phyloP scores from a whole-genome alignment of 345 rosid species.

The Rhizophora mangle region DNA sequence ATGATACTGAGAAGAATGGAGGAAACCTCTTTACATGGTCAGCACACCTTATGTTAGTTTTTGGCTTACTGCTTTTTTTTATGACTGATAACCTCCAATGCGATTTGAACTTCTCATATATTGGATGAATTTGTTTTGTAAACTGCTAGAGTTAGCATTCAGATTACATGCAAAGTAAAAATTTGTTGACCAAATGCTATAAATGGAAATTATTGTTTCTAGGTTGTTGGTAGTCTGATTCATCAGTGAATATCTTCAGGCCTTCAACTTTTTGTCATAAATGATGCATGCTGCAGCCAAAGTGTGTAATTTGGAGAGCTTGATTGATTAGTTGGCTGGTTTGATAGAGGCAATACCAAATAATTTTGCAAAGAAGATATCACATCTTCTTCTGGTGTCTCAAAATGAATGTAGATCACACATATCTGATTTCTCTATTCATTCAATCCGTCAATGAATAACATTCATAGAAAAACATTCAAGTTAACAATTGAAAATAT shows the following conservation, averaged over 20 bases:
- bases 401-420: not conserved
- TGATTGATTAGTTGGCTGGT: not conserved
- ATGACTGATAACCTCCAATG: not conserved
- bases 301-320: not conserved
- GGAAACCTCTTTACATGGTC: not conserved
- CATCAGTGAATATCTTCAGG: not conserved
- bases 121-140: not conserved
- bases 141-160: not conserved
- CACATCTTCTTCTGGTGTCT: not conserved
- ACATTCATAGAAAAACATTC: not conserved
- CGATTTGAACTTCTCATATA: not conserved
- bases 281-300: not conserved
- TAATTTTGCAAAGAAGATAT: not conserved
- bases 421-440: not conserved
- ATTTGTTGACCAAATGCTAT: not conserved
- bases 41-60: slow-evolving; percentile 5
- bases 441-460: not conserved
- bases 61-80: not conserved
- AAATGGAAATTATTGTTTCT: not conserved
- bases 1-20: not conserved
- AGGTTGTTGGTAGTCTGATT: not conserved
- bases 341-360: not conserved
- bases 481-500: not conserved
- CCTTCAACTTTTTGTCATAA: slow-evolving; percentile 4
- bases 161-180: not conserved